phyloP scores from a whole-genome alignment of 2,329 filamentous ascomycete genomes.

The Fusarium keratoplasticum region DNA sequence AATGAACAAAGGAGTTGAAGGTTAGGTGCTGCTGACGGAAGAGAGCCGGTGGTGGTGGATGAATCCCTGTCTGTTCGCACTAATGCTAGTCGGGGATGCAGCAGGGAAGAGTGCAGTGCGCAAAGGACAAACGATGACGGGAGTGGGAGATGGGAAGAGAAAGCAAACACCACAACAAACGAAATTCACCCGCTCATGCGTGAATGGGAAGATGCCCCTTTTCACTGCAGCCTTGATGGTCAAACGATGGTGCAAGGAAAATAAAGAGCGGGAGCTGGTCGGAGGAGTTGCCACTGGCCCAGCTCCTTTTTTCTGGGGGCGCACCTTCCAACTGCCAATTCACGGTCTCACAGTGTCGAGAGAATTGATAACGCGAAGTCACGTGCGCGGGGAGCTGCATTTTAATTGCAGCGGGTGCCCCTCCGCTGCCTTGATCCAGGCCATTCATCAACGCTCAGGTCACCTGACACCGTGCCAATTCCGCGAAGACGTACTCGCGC shows the following conservation, averaged over 20 bases:
- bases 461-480: conserved; percentile 50
- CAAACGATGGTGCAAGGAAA: conserved; percentile 4
- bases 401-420: conserved; percentile 3
- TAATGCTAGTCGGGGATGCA: conserved; percentile 31
- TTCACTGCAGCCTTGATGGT: conserved; percentile 10
- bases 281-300: conserved; percentile 44
- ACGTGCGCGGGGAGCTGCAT: conserved; percentile 38
- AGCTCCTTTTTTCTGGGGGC: conserved; percentile 38
- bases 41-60: conserved; percentile 2
- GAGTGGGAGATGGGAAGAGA: conserved; percentile 15
- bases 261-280: conserved; percentile 2
- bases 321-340: conserved; percentile 34
- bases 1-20: background rate
- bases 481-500: conserved; percentile 29
- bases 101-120: conserved; percentile 25
- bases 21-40: conserved; percentile 1
- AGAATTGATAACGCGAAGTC: conserved; percentile 47
- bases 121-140: conserved; percentile 10
- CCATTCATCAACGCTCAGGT: background rate
- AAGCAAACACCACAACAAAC: conserved; percentile 4
- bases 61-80: conserved; percentile 25
- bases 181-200: background rate
- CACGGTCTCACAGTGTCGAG: conserved; percentile 47
- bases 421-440: background rate
- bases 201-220: background rate